Percentiles rank a stretch among this genome's conserved stretches.
Conservation (phyloP, 768 basidiomycete species). For the Cubamyces sp. region DNA sequence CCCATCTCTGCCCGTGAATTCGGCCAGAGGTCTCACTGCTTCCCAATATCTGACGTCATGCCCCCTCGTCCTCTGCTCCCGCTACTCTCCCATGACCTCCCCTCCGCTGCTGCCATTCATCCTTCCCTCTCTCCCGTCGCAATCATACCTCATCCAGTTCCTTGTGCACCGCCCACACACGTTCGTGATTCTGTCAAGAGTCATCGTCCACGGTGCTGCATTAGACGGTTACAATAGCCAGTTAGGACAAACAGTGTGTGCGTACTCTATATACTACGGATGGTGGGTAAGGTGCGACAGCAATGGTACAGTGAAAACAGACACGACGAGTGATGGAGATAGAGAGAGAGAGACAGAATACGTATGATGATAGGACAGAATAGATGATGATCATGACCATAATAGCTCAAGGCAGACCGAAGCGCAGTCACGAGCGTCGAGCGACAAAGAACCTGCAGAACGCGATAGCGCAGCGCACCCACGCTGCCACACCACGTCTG, state of each 20-base stretch:
- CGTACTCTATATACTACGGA: slow-evolving; percentile 26
- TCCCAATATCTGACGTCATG: slow-evolving; percentile 2
- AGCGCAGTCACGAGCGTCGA: not conserved
- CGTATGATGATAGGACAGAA: not conserved
- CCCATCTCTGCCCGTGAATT: too few relatives aligned
- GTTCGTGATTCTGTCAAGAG: not conserved
- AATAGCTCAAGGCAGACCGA: not conserved
- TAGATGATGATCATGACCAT: not conserved
- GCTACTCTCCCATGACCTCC: slow-evolving; percentile 12
- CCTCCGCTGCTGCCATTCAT: not conserved
- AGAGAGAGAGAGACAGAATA: not conserved
- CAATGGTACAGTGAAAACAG: slow-evolving; percentile 20
- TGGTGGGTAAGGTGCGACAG: slow-evolving; percentile 25
- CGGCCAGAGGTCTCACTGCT: not conserved
- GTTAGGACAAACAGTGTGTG: slow-evolving; percentile 18
- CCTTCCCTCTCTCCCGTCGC: not conserved
- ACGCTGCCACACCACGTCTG: slow-evolving; percentile 11
- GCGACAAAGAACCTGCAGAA: not conserved
- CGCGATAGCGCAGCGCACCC: slow-evolving; percentile 13
- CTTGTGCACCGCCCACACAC: not conserved
- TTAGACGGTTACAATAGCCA: slow-evolving; percentile 20
- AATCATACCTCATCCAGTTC: not conserved
- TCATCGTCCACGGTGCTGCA: slow-evolving; percentile 9
- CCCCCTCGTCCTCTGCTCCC: not conserved
- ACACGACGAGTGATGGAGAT: slow-evolving; percentile 1